Base-by-base conservation (phyloP, 495 filamentous ascomycete genomes). In the Clavariopsis aquatica region DNA sequence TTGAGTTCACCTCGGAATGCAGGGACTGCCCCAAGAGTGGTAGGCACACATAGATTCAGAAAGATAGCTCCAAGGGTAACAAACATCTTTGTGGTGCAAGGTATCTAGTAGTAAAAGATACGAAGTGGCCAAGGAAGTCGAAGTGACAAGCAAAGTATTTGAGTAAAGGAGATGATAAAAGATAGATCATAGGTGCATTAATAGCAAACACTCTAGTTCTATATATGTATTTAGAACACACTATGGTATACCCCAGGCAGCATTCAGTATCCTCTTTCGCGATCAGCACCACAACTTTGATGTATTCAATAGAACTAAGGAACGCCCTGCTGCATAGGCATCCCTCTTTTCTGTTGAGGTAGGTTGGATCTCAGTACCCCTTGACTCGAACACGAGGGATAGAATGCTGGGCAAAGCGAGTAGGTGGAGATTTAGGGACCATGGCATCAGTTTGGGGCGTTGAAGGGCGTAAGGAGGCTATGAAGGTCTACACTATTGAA, bases 401-500 rank as follows among this genome's bases (percentile, higher is more conserved):
- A 26, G 17, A 29, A 0, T 13, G n/a, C 17, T 28, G 19, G n/a
- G 41, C n/a, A 6, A 23, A 27, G 17, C 13, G 20, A 22, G 15
- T 24, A 27, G 15, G 61, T 31, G 61, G 61, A 64, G 23, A 64
- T 64, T 57, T 38, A 43, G 46, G 61, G 61, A 56, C 41, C 23
- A 41, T 51, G 43, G 19, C 29, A 28, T 5, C 23, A 20, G 26
- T 47, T 64, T 36, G 41, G 51, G 29, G 24, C 20, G 24, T 57
- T 34, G 20, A 26, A 49, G 20, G 12, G 45, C 38, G 38, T 7
- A 28, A 23, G 23, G 12, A 27, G 19, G 15, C 17, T 8, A 10
- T 23, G n/a, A 15, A 24, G 47, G 36, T 59, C 47, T 23, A 45
- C 52, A 31, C 62, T 65, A 65, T 65, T 53, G 62, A 34, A 65